Percentiles rank a stretch among this genome's conserved stretches.
Conservation (phyloP, 495 filamentous ascomycete genomes). For the Penicillium fimorum region DNA sequence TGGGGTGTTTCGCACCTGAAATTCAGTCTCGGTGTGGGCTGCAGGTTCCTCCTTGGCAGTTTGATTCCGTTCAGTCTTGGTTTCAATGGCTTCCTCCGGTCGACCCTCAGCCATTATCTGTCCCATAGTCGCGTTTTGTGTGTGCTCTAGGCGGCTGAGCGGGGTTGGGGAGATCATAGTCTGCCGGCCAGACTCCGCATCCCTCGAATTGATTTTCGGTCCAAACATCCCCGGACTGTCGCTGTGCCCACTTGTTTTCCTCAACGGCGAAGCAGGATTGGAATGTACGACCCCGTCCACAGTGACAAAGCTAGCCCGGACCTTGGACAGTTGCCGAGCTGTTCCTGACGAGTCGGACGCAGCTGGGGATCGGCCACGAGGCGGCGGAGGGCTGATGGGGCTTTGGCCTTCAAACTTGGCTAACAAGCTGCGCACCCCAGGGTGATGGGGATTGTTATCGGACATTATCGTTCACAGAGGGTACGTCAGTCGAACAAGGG, state of each 20-base stretch:
- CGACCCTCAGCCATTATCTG: constrained; percentile 11
- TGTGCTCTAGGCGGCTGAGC: constrained; percentile 17
- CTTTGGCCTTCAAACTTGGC: constrained; percentile 81
- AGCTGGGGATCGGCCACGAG: constrained; percentile 72
- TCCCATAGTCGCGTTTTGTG: constrained; percentile 19
- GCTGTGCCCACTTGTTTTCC: constrained; percentile 36
- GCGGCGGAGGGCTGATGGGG: constrained; percentile 56
- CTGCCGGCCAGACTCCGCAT: constrained; percentile 31
- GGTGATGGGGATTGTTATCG: constrained; percentile 43
- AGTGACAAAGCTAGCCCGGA: constrained; percentile 80
- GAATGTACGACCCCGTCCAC: constrained; percentile 56
- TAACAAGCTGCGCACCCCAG: constrained; percentile 69
- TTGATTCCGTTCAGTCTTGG: constrained; percentile 7
- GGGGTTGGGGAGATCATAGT: constrained; percentile 33
- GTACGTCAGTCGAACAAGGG: constrained; percentile 18
- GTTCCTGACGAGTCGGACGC: constrained; percentile 43
- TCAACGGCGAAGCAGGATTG: constrained; percentile 34
- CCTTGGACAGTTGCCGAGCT: constrained; percentile 67
- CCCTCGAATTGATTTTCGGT: constrained; percentile 37
- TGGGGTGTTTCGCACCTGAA: constrained; percentile 16
- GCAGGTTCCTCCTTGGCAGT: constrained; percentile 11
- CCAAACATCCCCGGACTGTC: constrained; percentile 35
- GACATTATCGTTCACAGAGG: constrained; percentile 40
- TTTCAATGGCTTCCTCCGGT: constrained; percentile 1
- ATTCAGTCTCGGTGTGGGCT: constrained; percentile 3